A percentile compares a stretch with the other conserved stretches of the same genome.
These are phyloP conservation scores for Thalassia testudinum DNA, from an alignment of 116 monocot genomes.

Conservation along the genomic window DNA sequence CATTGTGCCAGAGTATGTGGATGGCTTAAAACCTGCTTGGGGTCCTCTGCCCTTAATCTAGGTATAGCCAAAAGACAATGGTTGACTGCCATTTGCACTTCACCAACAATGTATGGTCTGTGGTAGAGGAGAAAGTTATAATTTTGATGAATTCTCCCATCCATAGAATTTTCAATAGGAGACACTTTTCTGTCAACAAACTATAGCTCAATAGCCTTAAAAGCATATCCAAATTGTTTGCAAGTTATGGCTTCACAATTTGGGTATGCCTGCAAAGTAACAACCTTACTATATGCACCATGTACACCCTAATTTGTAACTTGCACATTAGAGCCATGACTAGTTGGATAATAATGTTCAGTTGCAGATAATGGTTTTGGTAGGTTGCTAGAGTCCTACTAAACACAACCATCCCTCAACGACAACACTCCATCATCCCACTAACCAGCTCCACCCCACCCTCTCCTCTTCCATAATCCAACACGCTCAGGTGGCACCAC, in stretches of 20 bases:
- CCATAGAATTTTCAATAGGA: conserved; percentile 59
- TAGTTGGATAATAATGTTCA: conserved; percentile 21
- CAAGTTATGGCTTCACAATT: conserved; percentile 63
- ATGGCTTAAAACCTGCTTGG: conserved; percentile 49
- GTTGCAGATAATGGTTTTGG: conserved; percentile 37
- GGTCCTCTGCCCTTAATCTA: conserved; percentile 36
- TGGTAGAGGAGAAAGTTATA: conserved; percentile 66
- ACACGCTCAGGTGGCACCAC: no score
- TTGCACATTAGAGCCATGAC: conserved; percentile 33
- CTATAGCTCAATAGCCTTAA: conserved; percentile 73
- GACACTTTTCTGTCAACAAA: conserved; percentile 70
- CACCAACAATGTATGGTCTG: conserved; percentile 59
- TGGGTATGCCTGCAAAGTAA: conserved; percentile 68
- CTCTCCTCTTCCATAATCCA: no score
- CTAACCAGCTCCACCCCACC: no score
- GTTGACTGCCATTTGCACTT: conserved; percentile 45
- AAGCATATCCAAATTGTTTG: conserved; percentile 60
- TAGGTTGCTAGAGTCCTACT: no score
- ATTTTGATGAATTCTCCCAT: conserved; percentile 67
- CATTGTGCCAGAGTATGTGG: conserved; percentile 60
- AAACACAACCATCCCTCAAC: no score
- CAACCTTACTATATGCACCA: conserved; percentile 63
- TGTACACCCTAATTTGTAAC: conserved; percentile 72
- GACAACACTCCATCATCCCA: no score
- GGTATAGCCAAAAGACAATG: conserved; percentile 59